Evolutionary conservation across 1,284 basidiomycete species (phyloP).

Genomic region (Ganoderma lucidum): DNA sequence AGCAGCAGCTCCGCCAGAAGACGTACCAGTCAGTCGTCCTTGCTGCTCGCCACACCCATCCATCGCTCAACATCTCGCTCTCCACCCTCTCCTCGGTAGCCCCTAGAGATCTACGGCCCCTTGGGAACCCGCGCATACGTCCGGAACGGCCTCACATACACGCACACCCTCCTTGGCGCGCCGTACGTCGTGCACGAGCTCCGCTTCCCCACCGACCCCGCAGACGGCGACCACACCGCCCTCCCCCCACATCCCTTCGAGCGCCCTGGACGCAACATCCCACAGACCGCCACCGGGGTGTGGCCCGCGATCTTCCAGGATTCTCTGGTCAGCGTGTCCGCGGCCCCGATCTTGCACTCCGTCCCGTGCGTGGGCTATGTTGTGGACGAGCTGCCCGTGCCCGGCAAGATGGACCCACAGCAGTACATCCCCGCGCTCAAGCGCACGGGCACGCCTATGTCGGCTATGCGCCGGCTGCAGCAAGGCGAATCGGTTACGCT

Average conservation of each 20-base stretch:
- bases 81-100: slow-evolving; percentile 15
- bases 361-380: slow-evolving; percentile 89
- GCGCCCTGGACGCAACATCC: slow-evolving; percentile 73
- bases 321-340: slow-evolving; percentile 74
- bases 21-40: slow-evolving; percentile 28
- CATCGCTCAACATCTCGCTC: not conserved
- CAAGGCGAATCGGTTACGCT: slow-evolving; percentile 75
- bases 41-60: not conserved
- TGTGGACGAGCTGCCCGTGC: slow-evolving; percentile 77
- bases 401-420: slow-evolving; percentile 77
- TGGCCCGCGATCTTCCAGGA: slow-evolving; percentile 79
- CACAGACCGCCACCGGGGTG: slow-evolving; percentile 59
- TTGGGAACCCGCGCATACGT: slow-evolving; percentile 86
- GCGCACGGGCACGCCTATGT: slow-evolving; percentile 77
- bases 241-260: slow-evolving; percentile 64
- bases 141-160: slow-evolving; percentile 75
- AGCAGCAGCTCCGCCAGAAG: slow-evolving; percentile 18
- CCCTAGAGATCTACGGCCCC: slow-evolving; percentile 92
- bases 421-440: slow-evolving; percentile 71
- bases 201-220: slow-evolving; percentile 65
- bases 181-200: slow-evolving; percentile 94
- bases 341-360: slow-evolving; percentile 85
- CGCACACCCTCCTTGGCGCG: slow-evolving; percentile 73
- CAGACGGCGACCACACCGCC: slow-evolving; percentile 54
- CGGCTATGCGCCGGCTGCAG: slow-evolving; percentile 74